Percentiles rank a stretch among this genome's conserved stretches.
These are phyloP conservation scores for Peniophora sp. DNA, from an alignment of 1,284 basidiomycete genomes.

Conservation along the genomic window DNA sequence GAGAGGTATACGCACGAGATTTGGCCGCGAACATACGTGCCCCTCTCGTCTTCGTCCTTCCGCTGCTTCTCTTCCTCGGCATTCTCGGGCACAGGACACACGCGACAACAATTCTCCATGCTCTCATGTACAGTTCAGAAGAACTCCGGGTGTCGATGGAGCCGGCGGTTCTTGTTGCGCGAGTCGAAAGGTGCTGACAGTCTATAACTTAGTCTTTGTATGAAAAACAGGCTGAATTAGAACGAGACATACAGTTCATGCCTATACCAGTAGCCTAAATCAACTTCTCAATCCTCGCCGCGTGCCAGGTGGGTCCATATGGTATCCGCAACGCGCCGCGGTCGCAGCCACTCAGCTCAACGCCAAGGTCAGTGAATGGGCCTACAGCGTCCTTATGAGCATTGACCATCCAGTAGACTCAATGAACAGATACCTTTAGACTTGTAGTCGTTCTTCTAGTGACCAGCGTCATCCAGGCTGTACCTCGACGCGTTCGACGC, in stretches of 20 bases:
- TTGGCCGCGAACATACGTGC: slow-evolving; percentile 39
- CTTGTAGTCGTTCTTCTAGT: slow-evolving; percentile 46
- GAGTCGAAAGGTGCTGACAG: slow-evolving; percentile 55
- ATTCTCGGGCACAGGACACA: slow-evolving; percentile 41
- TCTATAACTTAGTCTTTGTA: slow-evolving; percentile 1
- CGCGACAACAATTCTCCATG: slow-evolving; percentile 51
- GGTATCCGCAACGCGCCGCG: slow-evolving; percentile 49
- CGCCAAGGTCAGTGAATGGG: slow-evolving; percentile 24
- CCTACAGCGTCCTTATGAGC: no score
- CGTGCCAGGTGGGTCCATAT: slow-evolving; percentile 56
- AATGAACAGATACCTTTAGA: slow-evolving; percentile 10
- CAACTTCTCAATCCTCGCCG: slow-evolving; percentile 47
- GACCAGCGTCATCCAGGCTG: slow-evolving; percentile 8
- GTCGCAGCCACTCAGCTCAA: slow-evolving; percentile 56
- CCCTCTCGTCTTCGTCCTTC: slow-evolving; percentile 38
- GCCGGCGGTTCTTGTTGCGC: slow-evolving; percentile 46
- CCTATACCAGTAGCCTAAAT: slow-evolving; percentile 48
- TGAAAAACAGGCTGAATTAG: no score
- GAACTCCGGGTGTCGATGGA: slow-evolving; percentile 57
- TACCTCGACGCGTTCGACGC: background rate
- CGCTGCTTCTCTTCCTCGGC: slow-evolving; percentile 44
- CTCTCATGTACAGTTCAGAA: slow-evolving; percentile 51
- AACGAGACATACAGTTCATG: slow-evolving; percentile 51
- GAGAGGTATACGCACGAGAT: slow-evolving; percentile 30
- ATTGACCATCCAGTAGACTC: no score